phyloP scores from a whole-genome alignment of 257 asterid species.

The Cynanchum wilfordii region DNA sequence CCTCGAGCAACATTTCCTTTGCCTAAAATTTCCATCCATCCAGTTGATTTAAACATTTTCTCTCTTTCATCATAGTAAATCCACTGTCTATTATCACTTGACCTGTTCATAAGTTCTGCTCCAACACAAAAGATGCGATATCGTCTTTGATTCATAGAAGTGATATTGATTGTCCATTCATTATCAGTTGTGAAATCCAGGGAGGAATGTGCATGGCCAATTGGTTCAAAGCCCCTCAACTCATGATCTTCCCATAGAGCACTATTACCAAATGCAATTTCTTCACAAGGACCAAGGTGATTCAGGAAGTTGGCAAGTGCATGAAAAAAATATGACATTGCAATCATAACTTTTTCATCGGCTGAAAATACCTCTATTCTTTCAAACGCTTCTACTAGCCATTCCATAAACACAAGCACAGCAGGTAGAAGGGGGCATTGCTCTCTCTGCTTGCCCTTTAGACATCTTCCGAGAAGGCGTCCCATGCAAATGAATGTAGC shows the following conservation, averaged over 20 bases:
- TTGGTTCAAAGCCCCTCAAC: slow-evolving; percentile 67
- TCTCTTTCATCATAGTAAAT: slow-evolving; percentile 21
- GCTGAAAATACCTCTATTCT: slow-evolving; percentile 27
- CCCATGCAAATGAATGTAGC: slow-evolving; percentile 67
- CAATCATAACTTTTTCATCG: slow-evolving; percentile 52
- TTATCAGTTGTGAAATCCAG: slow-evolving; percentile 44
- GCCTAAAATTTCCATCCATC: slow-evolving; percentile 7
- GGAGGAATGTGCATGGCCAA: slow-evolving; percentile 38
- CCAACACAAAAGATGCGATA: slow-evolving; percentile 50
- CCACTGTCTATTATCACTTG: slow-evolving; percentile 25
- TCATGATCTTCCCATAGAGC: slow-evolving; percentile 97
- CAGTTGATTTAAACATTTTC: slow-evolving; percentile 17
- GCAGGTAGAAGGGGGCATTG: slow-evolving; percentile 70
- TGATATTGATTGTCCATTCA: slow-evolving; percentile 36
- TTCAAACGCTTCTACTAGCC: slow-evolving; percentile 59
- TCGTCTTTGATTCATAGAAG: slow-evolving; percentile 27
- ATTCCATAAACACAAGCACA: slow-evolving; percentile 59
- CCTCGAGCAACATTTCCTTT: slow-evolving; percentile 23
- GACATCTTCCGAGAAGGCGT: slow-evolving; percentile 59
- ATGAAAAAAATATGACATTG: slow-evolving; percentile 50
- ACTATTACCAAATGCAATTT: slow-evolving; percentile 21
- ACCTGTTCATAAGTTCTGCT: slow-evolving; percentile 26
- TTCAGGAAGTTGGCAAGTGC: slow-evolving; percentile 52
- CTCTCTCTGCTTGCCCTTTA: slow-evolving; percentile 22
- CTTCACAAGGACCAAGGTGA: slow-evolving; percentile 30